phyloP scores from a whole-genome alignment of 345 rosid species.

The Populus deltoides region DNA sequence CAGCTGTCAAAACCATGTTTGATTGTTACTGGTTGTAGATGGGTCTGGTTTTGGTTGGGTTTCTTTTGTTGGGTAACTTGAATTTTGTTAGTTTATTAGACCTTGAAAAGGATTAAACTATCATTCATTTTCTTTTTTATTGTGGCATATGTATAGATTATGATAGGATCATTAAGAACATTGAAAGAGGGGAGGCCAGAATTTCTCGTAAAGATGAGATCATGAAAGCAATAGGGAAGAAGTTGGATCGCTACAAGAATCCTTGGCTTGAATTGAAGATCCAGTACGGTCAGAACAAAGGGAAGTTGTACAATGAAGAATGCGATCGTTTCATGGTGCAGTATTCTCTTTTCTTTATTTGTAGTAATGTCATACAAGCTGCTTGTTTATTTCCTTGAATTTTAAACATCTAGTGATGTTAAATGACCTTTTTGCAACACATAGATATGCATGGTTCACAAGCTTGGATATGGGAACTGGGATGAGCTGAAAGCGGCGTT shows the following conservation, averaged over 20 bases:
- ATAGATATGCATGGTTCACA: slow-evolving; percentile 97
- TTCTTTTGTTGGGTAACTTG: neutral
- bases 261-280: slow-evolving; percentile 98
- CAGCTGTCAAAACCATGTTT: neutral
- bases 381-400: neutral
- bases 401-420: neutral
- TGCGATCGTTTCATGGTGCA: slow-evolving; percentile 88
- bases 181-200: slow-evolving; percentile 95
- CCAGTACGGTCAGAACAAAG: slow-evolving; percentile 97
- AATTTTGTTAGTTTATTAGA: neutral
- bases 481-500: slow-evolving; percentile 93
- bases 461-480: slow-evolving; percentile 98
- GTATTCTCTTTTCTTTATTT: neutral
- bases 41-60: neutral
- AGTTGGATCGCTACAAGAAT: slow-evolving; percentile 94
- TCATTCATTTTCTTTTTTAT: neutral
- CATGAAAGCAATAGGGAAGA: slow-evolving; percentile 98
- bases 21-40: neutral
- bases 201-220: slow-evolving; percentile 95
- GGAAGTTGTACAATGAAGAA: slow-evolving; percentile 95
- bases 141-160: slow-evolving; percentile 47
- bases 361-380: neutral
- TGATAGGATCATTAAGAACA: slow-evolving; percentile 94
- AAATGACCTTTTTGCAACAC: slow-evolving; percentile 1
- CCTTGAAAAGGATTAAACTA: neutral